A percentile compares a stretch with the other conserved stretches of the same genome.
phyloP scores from a whole-genome alignment of 805 yeast genomes.

The Nakazawaea wickerhamii region DNA sequence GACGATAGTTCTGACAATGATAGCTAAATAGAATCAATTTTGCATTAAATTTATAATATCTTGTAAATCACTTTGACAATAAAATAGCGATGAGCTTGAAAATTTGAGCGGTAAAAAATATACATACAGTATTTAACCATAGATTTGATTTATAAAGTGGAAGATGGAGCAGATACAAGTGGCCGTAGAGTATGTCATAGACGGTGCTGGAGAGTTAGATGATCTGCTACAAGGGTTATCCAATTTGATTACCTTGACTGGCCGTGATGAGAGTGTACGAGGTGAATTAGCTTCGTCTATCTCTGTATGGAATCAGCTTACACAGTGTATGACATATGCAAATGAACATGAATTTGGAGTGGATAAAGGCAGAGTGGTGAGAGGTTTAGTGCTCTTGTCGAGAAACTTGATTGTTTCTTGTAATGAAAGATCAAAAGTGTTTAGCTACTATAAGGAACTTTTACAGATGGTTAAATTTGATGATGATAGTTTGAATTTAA shows the following conservation, averaged over 20 bases:
- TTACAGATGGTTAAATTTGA: background rate
- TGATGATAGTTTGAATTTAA: background rate
- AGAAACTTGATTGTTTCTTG: conserved; percentile 21
- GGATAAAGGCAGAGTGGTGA: conserved; percentile 16
- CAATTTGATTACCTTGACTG: conserved; percentile 15
- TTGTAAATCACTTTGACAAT: too few species aligned
- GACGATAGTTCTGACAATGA: conserved; percentile 5
- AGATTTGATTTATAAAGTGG: too few species aligned
- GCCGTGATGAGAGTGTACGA: conserved; percentile 3
- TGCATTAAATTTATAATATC: too few species aligned
- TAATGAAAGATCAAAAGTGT: background rate
- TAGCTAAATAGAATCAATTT: conserved; percentile 14
- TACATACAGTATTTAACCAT: too few species aligned
- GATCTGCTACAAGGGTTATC: conserved; percentile 14
- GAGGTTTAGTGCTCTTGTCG: conserved; percentile 21
- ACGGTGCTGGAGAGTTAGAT: background rate
- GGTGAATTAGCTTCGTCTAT: background rate
- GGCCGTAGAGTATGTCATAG: background rate
- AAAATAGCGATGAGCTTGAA: too few species aligned
- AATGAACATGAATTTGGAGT: conserved; percentile 3
- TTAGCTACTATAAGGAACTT: background rate
- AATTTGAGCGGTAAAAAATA: too few species aligned
- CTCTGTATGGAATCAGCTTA: background rate
- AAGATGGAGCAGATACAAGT: background rate
- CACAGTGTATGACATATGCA: background rate